Percentiles rank a stretch among this genome's conserved stretches.
These are phyloP conservation scores for Eucalyptus curtisii DNA, from an alignment of 345 rosid genomes.

Conservation along the genomic window DNA sequence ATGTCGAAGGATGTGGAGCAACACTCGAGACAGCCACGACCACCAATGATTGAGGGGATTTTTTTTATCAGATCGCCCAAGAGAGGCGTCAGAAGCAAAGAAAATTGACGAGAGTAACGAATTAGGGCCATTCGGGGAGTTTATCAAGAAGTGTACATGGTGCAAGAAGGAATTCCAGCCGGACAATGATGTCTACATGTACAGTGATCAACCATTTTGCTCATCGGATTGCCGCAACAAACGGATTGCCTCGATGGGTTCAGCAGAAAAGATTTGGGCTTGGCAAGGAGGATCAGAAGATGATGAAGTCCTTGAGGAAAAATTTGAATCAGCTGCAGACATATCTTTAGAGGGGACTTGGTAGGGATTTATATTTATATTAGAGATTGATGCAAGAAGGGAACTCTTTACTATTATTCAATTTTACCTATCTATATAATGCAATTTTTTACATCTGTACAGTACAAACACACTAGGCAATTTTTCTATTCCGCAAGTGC, in stretches of 20 bases:
- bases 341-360: background rate
- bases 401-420: background rate
- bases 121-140: constrained; percentile 4
- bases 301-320: background rate
- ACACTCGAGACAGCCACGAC: background rate
- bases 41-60: background rate
- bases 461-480: background rate
- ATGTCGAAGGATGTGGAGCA: background rate
- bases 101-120: background rate
- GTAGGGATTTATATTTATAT: background rate
- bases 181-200: constrained; percentile 6
- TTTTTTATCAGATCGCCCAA: background rate
- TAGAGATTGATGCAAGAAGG: background rate
- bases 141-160: constrained; percentile 7
- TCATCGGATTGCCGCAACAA: constrained; percentile 10
- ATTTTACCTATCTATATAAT: too few species aligned
- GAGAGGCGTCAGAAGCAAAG: background rate
- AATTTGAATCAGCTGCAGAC: background rate
- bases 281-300: background rate
- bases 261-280: background rate
- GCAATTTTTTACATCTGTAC: background rate
- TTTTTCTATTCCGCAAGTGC: too few species aligned
- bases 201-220: constrained; percentile 24
- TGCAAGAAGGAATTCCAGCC: constrained; percentile 15
- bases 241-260: constrained; percentile 22